Evolutionary conservation across 257 asterid genomes (phyloP), one percentile per base, ranked within the genome.

Genomic region (Ophiorrhiza pumila): DNA sequence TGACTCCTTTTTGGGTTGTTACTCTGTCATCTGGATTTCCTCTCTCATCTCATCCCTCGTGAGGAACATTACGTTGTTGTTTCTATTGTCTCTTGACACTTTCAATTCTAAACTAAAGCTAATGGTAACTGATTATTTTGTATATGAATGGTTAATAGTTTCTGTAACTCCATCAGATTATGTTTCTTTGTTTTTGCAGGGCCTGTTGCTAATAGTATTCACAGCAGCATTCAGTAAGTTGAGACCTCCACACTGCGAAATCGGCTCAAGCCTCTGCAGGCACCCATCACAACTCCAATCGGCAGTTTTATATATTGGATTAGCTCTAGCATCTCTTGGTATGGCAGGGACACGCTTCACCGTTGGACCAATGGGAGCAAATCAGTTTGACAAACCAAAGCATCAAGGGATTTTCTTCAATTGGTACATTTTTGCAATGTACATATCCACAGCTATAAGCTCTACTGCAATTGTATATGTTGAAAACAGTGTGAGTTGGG

Each of bases 1-100:
- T 0, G 98, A 92, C 77, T 90, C 96, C 25, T 88, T 65, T 47
- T 67, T 85, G 0, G 96, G 96, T 41, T 83, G 89, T 78, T 90
- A 87, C 87, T 79, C 96, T 0, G 96, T 90, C 82, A 84, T 92
- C 77, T 90, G 94, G 86, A 82, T 86, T 66, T 90, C 96, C 12
- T 85, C 96, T 65, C 85, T 92, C 65, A 52, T 92, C 59, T 90
- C 96, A 20, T 62, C 88, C 29, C 82, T 90, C 85, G 98, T 92
- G 81, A 71, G 22, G 14, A 11, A 66, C 5, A 32, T 66, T 65
- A 18, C 5, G 6, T 64, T 22, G 34, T 41, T 4, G 52, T 6
- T 39, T 25, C 5, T 32, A 39, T 22, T 22, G 14, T 42, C 47
- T 37, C 52, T 39, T 39, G 34, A 37, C 50, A 23, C 47, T 42